Evolutionary conservation across 2,329 filamentous ascomycete species (phyloP), one percentile per base, ranked within the genome.

Genomic region (Paraphoma sp.): DNA sequence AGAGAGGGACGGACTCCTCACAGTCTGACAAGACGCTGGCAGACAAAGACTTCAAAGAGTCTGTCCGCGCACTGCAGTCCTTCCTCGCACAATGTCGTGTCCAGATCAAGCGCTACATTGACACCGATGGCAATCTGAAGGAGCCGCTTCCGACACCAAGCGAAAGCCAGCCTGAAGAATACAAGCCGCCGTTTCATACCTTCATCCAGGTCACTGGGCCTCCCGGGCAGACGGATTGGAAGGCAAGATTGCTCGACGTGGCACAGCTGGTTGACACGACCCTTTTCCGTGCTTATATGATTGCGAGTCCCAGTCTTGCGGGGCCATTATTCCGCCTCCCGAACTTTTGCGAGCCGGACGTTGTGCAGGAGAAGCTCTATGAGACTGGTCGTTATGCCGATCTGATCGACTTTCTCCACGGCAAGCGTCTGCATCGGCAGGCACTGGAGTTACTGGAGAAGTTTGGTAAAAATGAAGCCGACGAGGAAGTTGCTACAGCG

Each of bases 381-480:
- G 92, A 97, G 73, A 92, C 89, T 41, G 91, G 91, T 55, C 87
- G 93, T 31, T 97, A 96, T 76, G 94, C 89, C 49, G 94, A 98
- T 78, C 82, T 99, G 1, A 93, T 99, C n/a, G 94, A 98, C 75
- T 99, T 99, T 73, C 88, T 98, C 65, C 92, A 96, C 69, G 95
- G 95, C 61, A 99, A 99, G 80, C 93, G 90, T 75, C 84, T 98
- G 41, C 95, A 99, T 76, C 87, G 89, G 16, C 89, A 96, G 70
- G 94, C 95, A 0, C 80, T 99, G 16, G 90, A 92, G 63, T 80
- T 97, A 30, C 83, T 99, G 0, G 86, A 87, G 65, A 90, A 89
- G 61, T 97, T 97, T 65, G 94, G 94, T 16, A 85, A 78, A 57
- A 79, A 79, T 42, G 78, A 82, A 55, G 79, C 78, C 1, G 80